These are phyloP conservation scores for Lotus japonicus DNA, from an alignment of 306 rosid genomes.

Conservation along the genomic window DNA sequence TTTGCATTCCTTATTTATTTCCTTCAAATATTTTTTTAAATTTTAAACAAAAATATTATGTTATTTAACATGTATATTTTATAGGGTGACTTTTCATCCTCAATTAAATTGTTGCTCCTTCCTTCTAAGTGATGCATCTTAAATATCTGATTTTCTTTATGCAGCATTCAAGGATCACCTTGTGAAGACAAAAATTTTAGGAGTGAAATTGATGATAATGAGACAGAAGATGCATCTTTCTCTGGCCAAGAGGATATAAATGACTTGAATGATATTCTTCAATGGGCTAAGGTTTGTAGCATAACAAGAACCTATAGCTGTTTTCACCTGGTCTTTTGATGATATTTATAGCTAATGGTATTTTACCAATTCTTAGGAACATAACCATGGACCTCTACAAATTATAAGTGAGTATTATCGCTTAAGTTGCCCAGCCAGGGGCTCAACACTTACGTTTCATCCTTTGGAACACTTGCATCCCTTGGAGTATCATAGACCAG, in stretches of 20 bases:
- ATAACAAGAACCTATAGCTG: slow-evolving; percentile 5
- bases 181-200: slow-evolving; percentile 77
- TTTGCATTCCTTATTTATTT: slow-evolving; percentile 6
- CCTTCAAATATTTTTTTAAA: not conserved
- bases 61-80: not conserved
- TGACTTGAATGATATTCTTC: slow-evolving; percentile 77
- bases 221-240: slow-evolving; percentile 81
- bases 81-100: not conserved
- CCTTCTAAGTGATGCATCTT: slow-evolving; percentile 12
- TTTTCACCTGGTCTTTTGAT: slow-evolving; percentile 10
- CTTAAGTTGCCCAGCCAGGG: slow-evolving; percentile 54
- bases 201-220: slow-evolving; percentile 82
- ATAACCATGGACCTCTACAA: slow-evolving; percentile 66
- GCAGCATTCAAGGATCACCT: slow-evolving; percentile 96
- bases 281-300: slow-evolving; percentile 86
- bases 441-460: slow-evolving; percentile 60
- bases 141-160: slow-evolving; percentile 17
- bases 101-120: not conserved
- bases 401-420: slow-evolving; percentile 66
- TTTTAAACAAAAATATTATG: not conserved
- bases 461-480: slow-evolving; percentile 56
- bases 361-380: slow-evolving; percentile 50
- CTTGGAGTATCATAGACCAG: slow-evolving; percentile 42
- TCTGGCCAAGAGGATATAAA: slow-evolving; percentile 87
- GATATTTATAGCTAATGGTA: slow-evolving; percentile 8